Conservation (phyloP, 768 basidiomycete species). For the Naganishia vishniacii region DNA sequence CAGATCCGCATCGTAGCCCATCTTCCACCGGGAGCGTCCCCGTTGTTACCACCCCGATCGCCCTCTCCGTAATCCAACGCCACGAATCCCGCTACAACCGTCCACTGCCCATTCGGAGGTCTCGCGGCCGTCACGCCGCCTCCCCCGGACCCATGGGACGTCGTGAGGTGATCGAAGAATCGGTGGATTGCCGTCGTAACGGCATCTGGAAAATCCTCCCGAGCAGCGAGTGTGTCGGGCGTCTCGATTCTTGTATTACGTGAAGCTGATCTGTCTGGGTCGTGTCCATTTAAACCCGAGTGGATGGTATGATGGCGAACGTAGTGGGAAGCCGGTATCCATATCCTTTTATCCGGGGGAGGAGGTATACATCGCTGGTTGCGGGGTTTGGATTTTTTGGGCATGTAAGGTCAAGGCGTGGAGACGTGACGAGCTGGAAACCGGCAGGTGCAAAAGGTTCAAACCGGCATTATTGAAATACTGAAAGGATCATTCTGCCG, state of each 20-base stretch:
- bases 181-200: not conserved
- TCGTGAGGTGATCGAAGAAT: constrained; percentile 1
- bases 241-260: too few relatives aligned
- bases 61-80: not conserved
- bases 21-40: not conserved
- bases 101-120: constrained; percentile 20
- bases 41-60: not conserved
- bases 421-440: too few relatives aligned
- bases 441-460: too few relatives aligned
- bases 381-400: too few relatives aligned
- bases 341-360: not conserved
- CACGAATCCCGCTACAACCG: constrained; percentile 21
- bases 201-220: not conserved
- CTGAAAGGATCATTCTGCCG: too few relatives aligned
- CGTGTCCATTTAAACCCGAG: too few relatives aligned
- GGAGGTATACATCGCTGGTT: not conserved
- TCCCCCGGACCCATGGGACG: not conserved
- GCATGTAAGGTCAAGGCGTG: too few relatives aligned
- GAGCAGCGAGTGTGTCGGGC: too few relatives aligned
- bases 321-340: not conserved
- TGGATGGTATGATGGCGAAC: too few relatives aligned
- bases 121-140: constrained; percentile 17
- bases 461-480: too few relatives aligned
- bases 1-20: constrained; percentile 1
- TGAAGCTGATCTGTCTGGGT: not conserved